Evolutionary conservation across 2,329 filamentous ascomycete genomes (phyloP).

Genomic region (Botrytis galanthina): DNA sequence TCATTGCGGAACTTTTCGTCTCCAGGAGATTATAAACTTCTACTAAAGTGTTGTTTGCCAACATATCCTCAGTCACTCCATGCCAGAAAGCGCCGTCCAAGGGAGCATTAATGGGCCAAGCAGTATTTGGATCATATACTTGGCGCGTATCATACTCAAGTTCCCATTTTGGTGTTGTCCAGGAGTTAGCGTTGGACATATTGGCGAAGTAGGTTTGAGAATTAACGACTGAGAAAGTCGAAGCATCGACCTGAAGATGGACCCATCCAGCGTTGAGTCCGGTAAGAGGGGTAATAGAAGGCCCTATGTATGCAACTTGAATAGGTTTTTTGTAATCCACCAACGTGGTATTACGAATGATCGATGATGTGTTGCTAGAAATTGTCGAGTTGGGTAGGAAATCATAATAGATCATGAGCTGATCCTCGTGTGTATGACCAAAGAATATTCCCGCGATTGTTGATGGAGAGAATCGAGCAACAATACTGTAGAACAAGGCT

Average conservation of each 20-base stretch:
- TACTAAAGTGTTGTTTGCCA: slow-evolving; percentile 30
- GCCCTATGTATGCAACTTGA: slow-evolving; percentile 33
- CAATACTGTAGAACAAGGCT: slow-evolving; percentile 34
- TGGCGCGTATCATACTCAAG: slow-evolving; percentile 35
- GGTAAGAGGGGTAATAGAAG: slow-evolving; percentile 36
- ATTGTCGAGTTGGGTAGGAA: slow-evolving; percentile 23
- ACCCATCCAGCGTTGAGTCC: slow-evolving; percentile 36
- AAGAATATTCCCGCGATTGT: slow-evolving; percentile 39
- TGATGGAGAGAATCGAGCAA: slow-evolving; percentile 30
- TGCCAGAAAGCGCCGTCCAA: slow-evolving; percentile 38
- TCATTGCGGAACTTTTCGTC: slow-evolving; percentile 30
- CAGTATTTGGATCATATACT: slow-evolving; percentile 29
- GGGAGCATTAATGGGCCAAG: slow-evolving; percentile 31
- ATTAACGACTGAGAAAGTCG: slow-evolving; percentile 35
- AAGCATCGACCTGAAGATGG: slow-evolving; percentile 32
- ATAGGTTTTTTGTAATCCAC: slow-evolving; percentile 33
- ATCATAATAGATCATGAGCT: slow-evolving; percentile 39
- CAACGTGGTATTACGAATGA: slow-evolving; percentile 28
- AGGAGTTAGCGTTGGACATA: slow-evolving; percentile 27
- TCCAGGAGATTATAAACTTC: slow-evolving; percentile 34
- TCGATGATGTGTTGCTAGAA: slow-evolving; percentile 4
- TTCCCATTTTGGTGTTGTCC: slow-evolving; percentile 36
- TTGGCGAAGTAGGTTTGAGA: slow-evolving; percentile 38
- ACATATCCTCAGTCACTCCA: slow-evolving; percentile 34
- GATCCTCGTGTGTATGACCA: slow-evolving; percentile 40